phyloP scores from a whole-genome alignment of 805 yeast genomes.

The Wickerhamomyces chaumierensis region DNA sequence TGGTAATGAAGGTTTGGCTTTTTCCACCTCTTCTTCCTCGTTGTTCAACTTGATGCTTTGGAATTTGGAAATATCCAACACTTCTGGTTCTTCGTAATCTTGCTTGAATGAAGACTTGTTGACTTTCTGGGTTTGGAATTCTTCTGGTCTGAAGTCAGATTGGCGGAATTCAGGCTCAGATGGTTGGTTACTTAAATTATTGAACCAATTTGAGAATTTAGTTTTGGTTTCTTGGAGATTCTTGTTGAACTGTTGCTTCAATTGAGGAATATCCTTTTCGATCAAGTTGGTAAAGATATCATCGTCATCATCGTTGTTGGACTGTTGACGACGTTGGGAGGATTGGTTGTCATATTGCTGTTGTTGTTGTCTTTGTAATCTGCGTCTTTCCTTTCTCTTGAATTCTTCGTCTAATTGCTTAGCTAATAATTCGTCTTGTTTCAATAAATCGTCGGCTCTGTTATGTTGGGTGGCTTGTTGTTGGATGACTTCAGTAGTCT shows the following conservation, averaged over 20 bases:
- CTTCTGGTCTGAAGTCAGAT: slow-evolving; percentile 42
- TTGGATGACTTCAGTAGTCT: slow-evolving; percentile 18
- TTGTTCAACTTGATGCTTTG: slow-evolving; percentile 35
- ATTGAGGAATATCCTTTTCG: slow-evolving; percentile 42
- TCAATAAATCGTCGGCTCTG: slow-evolving; percentile 18
- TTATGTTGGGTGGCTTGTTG: slow-evolving; percentile 27
- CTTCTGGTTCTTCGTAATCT: slow-evolving; percentile 39
- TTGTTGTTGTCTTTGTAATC: slow-evolving; percentile 18
- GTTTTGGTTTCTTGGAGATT: slow-evolving; percentile 75
- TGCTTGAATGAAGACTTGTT: slow-evolving; percentile 23
- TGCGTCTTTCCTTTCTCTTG: slow-evolving; percentile 20
- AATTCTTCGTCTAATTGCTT: slow-evolving; percentile 65
- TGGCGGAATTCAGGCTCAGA: slow-evolving; percentile 24
- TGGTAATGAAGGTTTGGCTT: slow-evolving; percentile 17
- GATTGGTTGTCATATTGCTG: slow-evolving; percentile 13
- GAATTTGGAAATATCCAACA: slow-evolving; percentile 35
- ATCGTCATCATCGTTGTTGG: slow-evolving; percentile 10
- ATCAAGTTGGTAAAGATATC: slow-evolving; percentile 48
- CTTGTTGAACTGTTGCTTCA: slow-evolving; percentile 56
- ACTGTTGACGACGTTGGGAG: slow-evolving; percentile 6
- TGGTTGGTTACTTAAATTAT: slow-evolving; percentile 9
- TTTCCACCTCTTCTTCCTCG: slow-evolving; percentile 6
- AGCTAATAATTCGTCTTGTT: slow-evolving; percentile 76
- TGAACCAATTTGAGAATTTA: slow-evolving; percentile 62
- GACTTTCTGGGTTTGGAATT: slow-evolving; percentile 37